These are phyloP conservation scores for Daldinia grandis DNA, from an alignment of 495 filamentous ascomycete species.

Conservation along the genomic window DNA sequence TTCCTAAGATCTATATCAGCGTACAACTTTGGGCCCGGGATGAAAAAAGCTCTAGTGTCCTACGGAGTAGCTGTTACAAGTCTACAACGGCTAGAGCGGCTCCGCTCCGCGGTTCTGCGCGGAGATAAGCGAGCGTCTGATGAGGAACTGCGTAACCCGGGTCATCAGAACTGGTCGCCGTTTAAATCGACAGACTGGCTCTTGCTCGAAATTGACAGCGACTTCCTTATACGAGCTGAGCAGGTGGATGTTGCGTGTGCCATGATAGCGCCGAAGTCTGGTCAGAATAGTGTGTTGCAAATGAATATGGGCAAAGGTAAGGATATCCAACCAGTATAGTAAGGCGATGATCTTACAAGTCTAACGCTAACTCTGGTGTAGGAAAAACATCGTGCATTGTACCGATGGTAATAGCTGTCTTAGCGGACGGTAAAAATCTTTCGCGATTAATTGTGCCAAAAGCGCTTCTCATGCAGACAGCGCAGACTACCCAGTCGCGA, in stretches of 20 bases:
- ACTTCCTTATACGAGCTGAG: conserved; percentile 60
- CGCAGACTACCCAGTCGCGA: conserved; percentile 56
- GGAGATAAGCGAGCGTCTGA: conserved; percentile 32
- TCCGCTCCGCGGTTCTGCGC: conserved; percentile 44
- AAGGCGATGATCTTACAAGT: not conserved
- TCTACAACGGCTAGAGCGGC: conserved; percentile 56
- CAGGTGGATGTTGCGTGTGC: conserved; percentile 63
- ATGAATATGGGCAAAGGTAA: conserved; percentile 63
- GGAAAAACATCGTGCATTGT: conserved; percentile 64
- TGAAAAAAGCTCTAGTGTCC: conserved; percentile 55
- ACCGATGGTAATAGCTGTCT: conserved; percentile 59
- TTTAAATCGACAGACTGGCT: conserved; percentile 61
- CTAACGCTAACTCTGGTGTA: conserved; percentile 15
- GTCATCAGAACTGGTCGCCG: conserved; percentile 63
- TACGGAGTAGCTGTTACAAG: conserved; percentile 55
- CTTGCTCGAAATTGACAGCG: conserved; percentile 64
- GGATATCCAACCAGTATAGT: not conserved
- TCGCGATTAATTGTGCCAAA: conserved; percentile 61
- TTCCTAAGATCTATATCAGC: conserved; percentile 55
- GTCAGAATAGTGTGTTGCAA: conserved; percentile 63
- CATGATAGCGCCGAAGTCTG: conserved; percentile 57
- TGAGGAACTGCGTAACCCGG: conserved; percentile 53
- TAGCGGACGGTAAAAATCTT: conserved; percentile 58
- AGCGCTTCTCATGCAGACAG: conserved; percentile 60
- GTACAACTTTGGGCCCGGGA: conserved; percentile 46